A percentile compares a stretch with the other conserved stretches of the same genome.
These are phyloP conservation scores for Boletus subcaerulescens DNA, from an alignment of 768 basidiomycete genomes.

Conservation along the genomic window DNA sequence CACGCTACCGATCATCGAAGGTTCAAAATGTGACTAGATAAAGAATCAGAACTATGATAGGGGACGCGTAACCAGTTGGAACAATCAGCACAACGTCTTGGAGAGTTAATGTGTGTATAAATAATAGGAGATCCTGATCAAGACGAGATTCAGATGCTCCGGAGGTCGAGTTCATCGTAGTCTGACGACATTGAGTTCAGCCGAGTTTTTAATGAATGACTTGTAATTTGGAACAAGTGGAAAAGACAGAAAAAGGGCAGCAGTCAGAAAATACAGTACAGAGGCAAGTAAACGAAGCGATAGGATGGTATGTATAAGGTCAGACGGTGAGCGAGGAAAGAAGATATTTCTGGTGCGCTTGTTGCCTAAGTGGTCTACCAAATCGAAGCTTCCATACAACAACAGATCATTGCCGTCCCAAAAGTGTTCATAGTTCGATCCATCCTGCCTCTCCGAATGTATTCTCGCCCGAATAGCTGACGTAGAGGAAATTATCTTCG, in stretches of 20 bases:
- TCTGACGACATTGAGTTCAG: no score
- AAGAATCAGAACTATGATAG: background rate
- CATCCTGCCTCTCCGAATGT: constrained; percentile 65
- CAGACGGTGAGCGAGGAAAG: constrained; percentile 7
- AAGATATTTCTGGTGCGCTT: constrained; percentile 20
- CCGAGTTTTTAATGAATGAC: constrained; percentile 1
- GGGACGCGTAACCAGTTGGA: no score
- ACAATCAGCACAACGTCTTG: no score
- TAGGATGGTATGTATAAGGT: constrained; percentile 26
- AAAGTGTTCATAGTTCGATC: constrained; percentile 31
- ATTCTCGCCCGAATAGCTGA: constrained; percentile 98
- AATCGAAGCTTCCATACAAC: constrained; percentile 19
- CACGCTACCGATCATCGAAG: constrained; percentile 52
- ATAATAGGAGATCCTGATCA: no score
- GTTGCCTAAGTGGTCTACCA: constrained; percentile 30
- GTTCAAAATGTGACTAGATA: background rate
- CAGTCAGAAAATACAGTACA: constrained; percentile 28
- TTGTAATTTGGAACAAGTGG: constrained; percentile 15
- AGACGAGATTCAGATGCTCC: no score
- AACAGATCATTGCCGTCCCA: constrained; percentile 18
- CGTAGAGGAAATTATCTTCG: constrained; percentile 98
- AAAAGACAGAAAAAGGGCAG: constrained; percentile 2
- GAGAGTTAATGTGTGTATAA: no score
- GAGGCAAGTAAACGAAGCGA: constrained; percentile 20
- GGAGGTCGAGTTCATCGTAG: no score